phyloP scores from a whole-genome alignment of 495 filamentous ascomycete species.

The Lasiosphaeria hispida region DNA sequence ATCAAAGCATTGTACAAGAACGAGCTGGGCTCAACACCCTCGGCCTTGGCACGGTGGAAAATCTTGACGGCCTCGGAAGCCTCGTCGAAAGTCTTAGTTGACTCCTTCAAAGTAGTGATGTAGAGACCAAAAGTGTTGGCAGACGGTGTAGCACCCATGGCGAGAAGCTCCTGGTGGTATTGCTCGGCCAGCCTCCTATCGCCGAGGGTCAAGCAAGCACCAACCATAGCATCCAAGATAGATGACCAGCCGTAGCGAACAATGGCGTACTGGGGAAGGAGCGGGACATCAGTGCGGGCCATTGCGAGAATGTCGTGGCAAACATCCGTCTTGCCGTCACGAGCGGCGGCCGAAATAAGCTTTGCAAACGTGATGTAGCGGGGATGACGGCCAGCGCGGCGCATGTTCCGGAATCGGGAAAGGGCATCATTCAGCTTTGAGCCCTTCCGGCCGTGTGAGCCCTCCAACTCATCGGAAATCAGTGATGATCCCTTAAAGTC shows the following conservation, averaged over 20 bases:
- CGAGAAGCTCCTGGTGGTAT: slow-evolving; percentile 85
- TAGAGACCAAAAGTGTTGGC: slow-evolving; percentile 98
- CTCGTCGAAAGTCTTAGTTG: slow-evolving; percentile 95
- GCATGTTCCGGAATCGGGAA: slow-evolving; percentile 83
- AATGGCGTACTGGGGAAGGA: slow-evolving; percentile 72
- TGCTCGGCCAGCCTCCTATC: slow-evolving; percentile 73
- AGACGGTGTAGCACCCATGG: slow-evolving; percentile 84
- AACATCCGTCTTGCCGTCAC: slow-evolving; percentile 71
- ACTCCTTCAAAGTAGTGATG: slow-evolving; percentile 96
- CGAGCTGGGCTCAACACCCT: slow-evolving; percentile 91
- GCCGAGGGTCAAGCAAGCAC: slow-evolving; percentile 82
- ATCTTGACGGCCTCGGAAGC: slow-evolving; percentile 95
- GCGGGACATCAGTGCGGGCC: slow-evolving; percentile 82
- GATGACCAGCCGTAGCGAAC: slow-evolving; percentile 93
- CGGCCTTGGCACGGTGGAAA: slow-evolving; percentile 88
- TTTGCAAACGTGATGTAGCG: slow-evolving; percentile 95
- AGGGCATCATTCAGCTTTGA: slow-evolving; percentile 78
- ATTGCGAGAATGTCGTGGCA: slow-evolving; percentile 84
- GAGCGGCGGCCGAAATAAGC: slow-evolving; percentile 85
- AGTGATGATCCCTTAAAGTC: slow-evolving; percentile 88
- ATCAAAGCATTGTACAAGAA: slow-evolving; percentile 99
- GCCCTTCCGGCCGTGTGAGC: slow-evolving; percentile 62
- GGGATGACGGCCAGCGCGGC: slow-evolving; percentile 84
- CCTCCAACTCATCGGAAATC: slow-evolving; percentile 84
- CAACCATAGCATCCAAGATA: slow-evolving; percentile 94